Percentiles rank a stretch among this genome's conserved stretches.
These are phyloP conservation scores for Erythrophleum fordii DNA, from an alignment of 306 rosid genomes.

Conservation along the genomic window DNA sequence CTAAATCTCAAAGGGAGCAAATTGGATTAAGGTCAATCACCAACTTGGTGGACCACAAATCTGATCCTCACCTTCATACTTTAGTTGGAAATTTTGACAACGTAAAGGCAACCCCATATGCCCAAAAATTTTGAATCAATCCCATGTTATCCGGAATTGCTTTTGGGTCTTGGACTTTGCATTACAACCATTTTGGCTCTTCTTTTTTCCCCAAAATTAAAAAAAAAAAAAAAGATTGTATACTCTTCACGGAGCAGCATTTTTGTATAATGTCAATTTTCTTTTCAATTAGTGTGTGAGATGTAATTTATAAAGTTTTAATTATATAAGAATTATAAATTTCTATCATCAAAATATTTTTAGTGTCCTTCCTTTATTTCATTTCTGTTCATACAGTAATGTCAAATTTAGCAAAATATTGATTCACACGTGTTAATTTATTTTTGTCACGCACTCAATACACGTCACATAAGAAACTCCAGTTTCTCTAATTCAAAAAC, in stretches of 20 bases:
- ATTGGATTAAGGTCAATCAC: conserved; percentile 50
- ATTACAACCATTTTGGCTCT: conserved; percentile 18
- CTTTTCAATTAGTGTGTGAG: background rate
- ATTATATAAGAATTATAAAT: no score
- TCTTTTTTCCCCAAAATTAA: no score
- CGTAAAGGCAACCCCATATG: conserved; percentile 18
- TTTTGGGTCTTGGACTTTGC: conserved; percentile 14
- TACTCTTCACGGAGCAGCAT: no score
- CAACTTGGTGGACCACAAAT: conserved; percentile 57
- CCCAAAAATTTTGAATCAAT: conserved; percentile 36
- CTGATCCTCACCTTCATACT: background rate
- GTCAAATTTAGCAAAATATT: no score
- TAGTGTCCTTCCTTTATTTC: background rate
- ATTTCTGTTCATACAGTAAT: background rate
- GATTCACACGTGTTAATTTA: no score
- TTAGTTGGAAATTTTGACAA: conserved; percentile 46
- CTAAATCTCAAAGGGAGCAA: conserved; percentile 40
- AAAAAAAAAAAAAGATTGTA: background rate
- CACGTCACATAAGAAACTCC: no score
- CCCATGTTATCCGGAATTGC: conserved; percentile 1
- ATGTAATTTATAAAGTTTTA: no score
- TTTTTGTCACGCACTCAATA: no score
- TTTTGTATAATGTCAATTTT: background rate
- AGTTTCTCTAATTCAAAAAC: no score
- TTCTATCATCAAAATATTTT: background rate